phyloP scores from a whole-genome alignment of 768 basidiomycete genomes.

The Mycena polygramma region DNA sequence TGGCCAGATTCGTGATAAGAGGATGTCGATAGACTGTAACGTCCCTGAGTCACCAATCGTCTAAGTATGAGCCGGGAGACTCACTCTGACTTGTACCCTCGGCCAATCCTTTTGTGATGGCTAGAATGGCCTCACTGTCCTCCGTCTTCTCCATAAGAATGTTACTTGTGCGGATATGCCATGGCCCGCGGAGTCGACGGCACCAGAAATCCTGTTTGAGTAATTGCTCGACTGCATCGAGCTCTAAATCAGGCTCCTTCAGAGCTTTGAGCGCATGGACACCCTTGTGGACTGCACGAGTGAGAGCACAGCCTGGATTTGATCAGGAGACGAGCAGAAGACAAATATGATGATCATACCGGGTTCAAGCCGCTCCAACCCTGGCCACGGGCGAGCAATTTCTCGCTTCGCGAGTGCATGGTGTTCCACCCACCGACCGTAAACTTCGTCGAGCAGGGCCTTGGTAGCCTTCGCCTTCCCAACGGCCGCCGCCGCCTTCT shows the following conservation, averaged over 20 bases:
- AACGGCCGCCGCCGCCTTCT: slow-evolving; percentile 2
- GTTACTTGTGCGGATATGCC: slow-evolving; percentile 12
- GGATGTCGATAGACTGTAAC: slow-evolving; percentile 15
- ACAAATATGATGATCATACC: background rate
- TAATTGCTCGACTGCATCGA: background rate
- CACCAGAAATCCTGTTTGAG: slow-evolving; percentile 20
- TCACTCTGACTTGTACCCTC: slow-evolving; percentile 11
- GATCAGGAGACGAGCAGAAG: background rate
- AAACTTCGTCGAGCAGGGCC: slow-evolving; percentile 15
- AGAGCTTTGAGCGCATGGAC: slow-evolving; percentile 13
- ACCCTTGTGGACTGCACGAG: slow-evolving; percentile 18
- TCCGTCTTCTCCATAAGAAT: slow-evolving; percentile 6
- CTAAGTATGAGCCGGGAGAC: background rate
- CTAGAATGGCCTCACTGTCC: slow-evolving; percentile 1
- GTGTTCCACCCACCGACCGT: background rate
- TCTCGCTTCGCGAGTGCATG: background rate
- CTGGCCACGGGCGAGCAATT: background rate
- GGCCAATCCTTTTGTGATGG: background rate
- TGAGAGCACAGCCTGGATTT: slow-evolving; percentile 19
- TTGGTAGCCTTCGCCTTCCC: slow-evolving; percentile 4
- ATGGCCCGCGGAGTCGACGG: slow-evolving; percentile 8
- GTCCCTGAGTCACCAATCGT: too few species aligned
- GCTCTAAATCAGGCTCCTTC: background rate
- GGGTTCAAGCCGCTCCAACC: slow-evolving; percentile 18
- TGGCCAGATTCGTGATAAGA: slow-evolving; percentile 12